These are phyloP conservation scores for Cocos nucifera DNA, from an alignment of 176 grass and related monocot species.

Conservation along the genomic window DNA sequence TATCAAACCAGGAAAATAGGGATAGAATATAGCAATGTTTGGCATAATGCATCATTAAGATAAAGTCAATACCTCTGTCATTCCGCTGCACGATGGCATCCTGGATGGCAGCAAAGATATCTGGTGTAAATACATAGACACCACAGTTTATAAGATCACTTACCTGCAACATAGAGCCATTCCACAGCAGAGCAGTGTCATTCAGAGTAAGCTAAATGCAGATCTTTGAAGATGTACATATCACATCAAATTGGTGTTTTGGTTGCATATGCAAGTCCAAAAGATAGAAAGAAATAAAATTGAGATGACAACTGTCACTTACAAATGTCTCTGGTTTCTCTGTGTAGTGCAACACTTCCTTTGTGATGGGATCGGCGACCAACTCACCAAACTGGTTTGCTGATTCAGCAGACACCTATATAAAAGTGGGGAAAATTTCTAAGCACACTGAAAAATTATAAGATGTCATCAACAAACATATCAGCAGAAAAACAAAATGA, in stretches of 20 bases:
- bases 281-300: constrained; percentile 3
- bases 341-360: constrained; percentile 92
- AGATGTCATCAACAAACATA: background rate
- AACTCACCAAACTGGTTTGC: constrained; percentile 97
- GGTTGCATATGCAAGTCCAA: background rate
- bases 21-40: too few species aligned
- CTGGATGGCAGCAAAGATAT: constrained; percentile 85
- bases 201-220: background rate
- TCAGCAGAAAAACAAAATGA: background rate
- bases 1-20: too few species aligned
- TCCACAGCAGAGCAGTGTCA: constrained; percentile 13
- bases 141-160: constrained; percentile 97
- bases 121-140: constrained; percentile 94
- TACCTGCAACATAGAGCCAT: constrained; percentile 46
- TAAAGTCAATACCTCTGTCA: constrained; percentile 53
- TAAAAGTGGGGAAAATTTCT: constrained; percentile 5
- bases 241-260: background rate
- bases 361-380: constrained; percentile 87
- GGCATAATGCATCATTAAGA: too few species aligned
- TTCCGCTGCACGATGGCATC: constrained; percentile 76
- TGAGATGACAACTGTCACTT: constrained; percentile 19
- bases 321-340: constrained; percentile 99
- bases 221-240: too few species aligned
- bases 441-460: background rate
- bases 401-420: constrained; percentile 91